Evolutionary conservation across 495 filamentous ascomycete genomes (phyloP), one percentile per base, ranked within the genome.

Genomic region (Hyaloscypha hepaticicola): DNA sequence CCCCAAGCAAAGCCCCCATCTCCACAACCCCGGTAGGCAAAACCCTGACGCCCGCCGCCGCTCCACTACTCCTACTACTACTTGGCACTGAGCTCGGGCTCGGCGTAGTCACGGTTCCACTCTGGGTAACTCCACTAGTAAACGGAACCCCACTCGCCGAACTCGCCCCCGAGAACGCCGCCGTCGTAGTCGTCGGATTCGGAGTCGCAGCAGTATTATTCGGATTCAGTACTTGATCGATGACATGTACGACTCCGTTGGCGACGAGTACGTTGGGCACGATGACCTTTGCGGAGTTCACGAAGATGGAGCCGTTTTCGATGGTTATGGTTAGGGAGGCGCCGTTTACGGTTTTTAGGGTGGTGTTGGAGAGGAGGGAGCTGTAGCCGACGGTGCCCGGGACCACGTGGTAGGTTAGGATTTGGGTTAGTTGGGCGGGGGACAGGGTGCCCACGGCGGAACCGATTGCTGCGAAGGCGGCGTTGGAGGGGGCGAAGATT

Each of bases 241-340:
- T 81, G 28, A 89, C 76, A 69, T 90, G 88, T 3, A 89, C 76
- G 24, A 92, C 87, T 62, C 89, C 89, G 57, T 89, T 89, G 21
- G 73, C 76, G 53, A 87, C 70, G 1, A 92, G 77, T 1, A 91
- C 71, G 72, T 91, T 79, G 2, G 83, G 69, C 48, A 76, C 71
- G 16, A 87, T 68, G 24, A 90, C 76, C 58, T 78, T 74, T 0
- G 87, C 82, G 9, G 72, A 72, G 70, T 82, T 79, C 57, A 77
- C 76, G 58, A 72, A 81, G n/a, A 77, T 62, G 9, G 61, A 68
- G 22, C 78, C 83, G 55, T 81, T 74, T 4, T 73, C 64, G 24
- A 85, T 70, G 1, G 71, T 76, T 38, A 90, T 78, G 6, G 76
- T 85, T 24, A 90, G 53, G 28, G 78, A 75, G 1, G 59, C 66